A percentile compares a stretch with the other conserved stretches of the same genome.
phyloP scores from a whole-genome alignment of 148 eudicot species.

The Chenopodium album region DNA sequence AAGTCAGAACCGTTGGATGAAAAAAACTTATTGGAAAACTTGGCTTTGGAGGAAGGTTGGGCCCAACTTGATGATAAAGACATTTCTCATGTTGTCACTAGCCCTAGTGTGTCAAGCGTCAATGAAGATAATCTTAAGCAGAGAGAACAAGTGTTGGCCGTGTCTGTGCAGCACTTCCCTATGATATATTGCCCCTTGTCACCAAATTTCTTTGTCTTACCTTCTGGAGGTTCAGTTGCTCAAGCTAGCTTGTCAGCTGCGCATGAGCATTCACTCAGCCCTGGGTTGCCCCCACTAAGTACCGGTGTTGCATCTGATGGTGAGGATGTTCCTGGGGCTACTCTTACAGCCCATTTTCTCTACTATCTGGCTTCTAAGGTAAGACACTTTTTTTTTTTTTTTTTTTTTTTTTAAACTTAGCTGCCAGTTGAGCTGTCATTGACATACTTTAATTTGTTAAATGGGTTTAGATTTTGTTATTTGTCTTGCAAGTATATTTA shows the following conservation, averaged over 20 bases:
- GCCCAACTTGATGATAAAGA: slow-evolving; percentile 57
- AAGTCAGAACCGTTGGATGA: slow-evolving; percentile 24
- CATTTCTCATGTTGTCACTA: slow-evolving; percentile 36
- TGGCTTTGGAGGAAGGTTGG: slow-evolving; percentile 58
- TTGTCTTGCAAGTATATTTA: slow-evolving; percentile 5
- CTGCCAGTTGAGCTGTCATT: slow-evolving; percentile 1
- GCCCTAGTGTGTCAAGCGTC: slow-evolving; percentile 35
- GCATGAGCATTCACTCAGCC: slow-evolving; percentile 77
- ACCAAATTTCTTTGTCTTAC: slow-evolving; percentile 82
- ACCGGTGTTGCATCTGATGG: slow-evolving; percentile 59
- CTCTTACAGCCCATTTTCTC: slow-evolving; percentile 88
- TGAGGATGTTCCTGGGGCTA: slow-evolving; percentile 85
- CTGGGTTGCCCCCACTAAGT: slow-evolving; percentile 86
- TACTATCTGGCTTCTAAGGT: slow-evolving; percentile 89
- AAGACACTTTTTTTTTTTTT: slow-evolving; percentile 11
- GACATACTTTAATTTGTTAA: neutral
- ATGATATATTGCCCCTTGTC: slow-evolving; percentile 84
- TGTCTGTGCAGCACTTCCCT: slow-evolving; percentile 88
- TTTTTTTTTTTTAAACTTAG: neutral
- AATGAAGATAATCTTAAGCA: slow-evolving; percentile 36
- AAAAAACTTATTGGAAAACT: slow-evolving; percentile 31
- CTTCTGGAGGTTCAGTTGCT: slow-evolving; percentile 93
- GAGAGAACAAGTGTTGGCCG: slow-evolving; percentile 41
- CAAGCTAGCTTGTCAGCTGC: slow-evolving; percentile 71
- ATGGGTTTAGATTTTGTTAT: neutral